Conservation (phyloP, 768 basidiomycete genomes). For the Coprinellus micaceus region DNA sequence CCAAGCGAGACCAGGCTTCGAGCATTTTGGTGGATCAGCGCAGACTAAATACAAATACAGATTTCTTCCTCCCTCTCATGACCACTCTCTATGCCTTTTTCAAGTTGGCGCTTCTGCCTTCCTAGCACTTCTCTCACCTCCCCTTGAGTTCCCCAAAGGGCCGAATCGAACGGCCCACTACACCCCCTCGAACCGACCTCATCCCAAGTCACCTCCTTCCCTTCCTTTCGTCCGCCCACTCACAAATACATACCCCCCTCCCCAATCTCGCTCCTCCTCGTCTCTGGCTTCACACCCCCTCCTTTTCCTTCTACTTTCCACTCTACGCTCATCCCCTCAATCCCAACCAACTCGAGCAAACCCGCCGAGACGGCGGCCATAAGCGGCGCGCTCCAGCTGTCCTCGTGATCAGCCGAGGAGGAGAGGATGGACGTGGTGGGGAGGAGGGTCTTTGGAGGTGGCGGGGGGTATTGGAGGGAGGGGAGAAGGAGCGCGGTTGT, state of each 20-base stretch:
- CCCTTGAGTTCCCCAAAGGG: too few species aligned
- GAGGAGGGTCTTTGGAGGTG: constrained; percentile 38
- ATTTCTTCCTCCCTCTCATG: too few species aligned
- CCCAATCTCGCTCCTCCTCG: constrained; percentile 28
- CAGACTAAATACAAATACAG: too few species aligned
- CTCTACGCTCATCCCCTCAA: constrained; percentile 19
- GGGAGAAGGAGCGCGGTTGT: constrained; percentile 46
- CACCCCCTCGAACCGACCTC: too few species aligned
- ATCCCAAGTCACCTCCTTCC: too few species aligned
- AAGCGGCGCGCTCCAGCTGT: constrained; percentile 32
- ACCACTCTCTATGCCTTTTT: too few species aligned
- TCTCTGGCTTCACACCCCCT: not conserved
- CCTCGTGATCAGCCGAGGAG: constrained; percentile 22
- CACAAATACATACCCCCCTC: constrained; percentile 54
- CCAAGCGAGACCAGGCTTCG: too few species aligned
- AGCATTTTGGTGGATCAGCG: too few species aligned
- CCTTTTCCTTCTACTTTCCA: constrained; percentile 13
- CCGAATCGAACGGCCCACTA: too few species aligned
- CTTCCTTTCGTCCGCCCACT: constrained; percentile 5
- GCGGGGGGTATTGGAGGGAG: constrained; percentile 37
- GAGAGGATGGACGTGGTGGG: constrained; percentile 30
- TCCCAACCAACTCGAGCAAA: constrained; percentile 33
- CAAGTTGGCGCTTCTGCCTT: too few species aligned
- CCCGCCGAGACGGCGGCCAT: constrained; percentile 32
- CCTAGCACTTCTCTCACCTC: too few species aligned